Conservation (phyloP, 306 rosid genomes). For the Glycine tomentella region DNA sequence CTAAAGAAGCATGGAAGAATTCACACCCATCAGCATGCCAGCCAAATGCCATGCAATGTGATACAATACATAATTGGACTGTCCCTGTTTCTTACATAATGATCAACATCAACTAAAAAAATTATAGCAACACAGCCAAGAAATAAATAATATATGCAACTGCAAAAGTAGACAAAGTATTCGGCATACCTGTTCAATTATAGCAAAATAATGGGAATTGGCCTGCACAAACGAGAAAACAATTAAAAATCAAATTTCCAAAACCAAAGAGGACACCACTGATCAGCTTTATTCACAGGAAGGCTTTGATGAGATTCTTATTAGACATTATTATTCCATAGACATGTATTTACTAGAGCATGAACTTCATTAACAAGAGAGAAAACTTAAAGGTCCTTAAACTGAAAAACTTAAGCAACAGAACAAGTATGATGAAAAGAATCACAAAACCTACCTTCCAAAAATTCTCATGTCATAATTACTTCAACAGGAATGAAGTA, state of each 20-base stretch:
- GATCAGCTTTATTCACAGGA: slow-evolving; percentile 24
- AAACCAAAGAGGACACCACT: background rate
- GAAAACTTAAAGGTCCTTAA: slow-evolving; percentile 6
- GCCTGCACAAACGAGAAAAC: slow-evolving; percentile 76
- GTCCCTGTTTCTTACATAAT: background rate
- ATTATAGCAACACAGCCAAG: slow-evolving; percentile 5
- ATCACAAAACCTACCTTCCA: slow-evolving; percentile 13
- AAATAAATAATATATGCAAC: slow-evolving; percentile 13
- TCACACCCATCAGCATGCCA: slow-evolving; percentile 25
- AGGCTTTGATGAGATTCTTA: slow-evolving; percentile 26
- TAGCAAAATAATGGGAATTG: slow-evolving; percentile 89
- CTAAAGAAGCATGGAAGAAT: slow-evolving; percentile 7
- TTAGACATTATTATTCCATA: slow-evolving; percentile 11
- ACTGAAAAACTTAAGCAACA: background rate
- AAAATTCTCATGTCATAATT: background rate
- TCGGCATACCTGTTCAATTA: slow-evolving; percentile 91
- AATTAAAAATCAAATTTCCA: slow-evolving; percentile 45
- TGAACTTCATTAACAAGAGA: slow-evolving; percentile 24
- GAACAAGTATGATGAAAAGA: slow-evolving; percentile 8
- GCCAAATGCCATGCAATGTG: background rate
- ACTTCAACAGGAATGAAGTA: slow-evolving; percentile 30
- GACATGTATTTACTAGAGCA: slow-evolving; percentile 13
- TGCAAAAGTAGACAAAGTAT: slow-evolving; percentile 44
- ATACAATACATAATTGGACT: background rate
- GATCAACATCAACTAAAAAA: background rate